Evolutionary conservation across 768 basidiomycete genomes (phyloP), one percentile per base, ranked within the genome.

Genomic region (Amanita subjunquillea): DNA sequence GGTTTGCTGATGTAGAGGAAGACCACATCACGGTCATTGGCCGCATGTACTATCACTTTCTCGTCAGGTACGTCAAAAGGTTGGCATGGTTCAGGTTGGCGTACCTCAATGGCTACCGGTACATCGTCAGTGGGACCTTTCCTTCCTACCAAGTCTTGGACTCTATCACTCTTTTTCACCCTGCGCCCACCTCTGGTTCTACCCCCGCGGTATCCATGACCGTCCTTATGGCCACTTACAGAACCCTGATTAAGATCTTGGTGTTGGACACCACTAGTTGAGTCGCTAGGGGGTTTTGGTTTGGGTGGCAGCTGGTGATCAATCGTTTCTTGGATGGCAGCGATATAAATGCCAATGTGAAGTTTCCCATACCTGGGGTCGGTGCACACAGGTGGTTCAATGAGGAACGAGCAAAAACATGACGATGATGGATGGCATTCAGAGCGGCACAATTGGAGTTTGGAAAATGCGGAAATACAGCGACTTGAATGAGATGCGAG

Each of bases 281-380:
- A 29, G 7, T 29, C 29, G 48, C 43, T 44, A 54, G 55, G 48
- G 49, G 17, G 34, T 20, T 48, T 48, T 37, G 34, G 15, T 38
- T 51, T 13, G 15, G 22, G 25, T n/a, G 46, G 57, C 41, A 32
- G 40, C 53, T 48, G 40, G 15, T 56, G 56, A 46, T 60, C 56
- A 36, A 62, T 55, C 29, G 40, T 40, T 41, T 60, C 59, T 53
- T 59, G 53, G 51, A 62, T 54, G 5, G 58, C 58, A 36, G 61
- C 53, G 13, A 60, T 41, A 36, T 59, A 58, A 2, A 60, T 54
- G 9, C 58, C 56, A 37, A 62, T 50, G 7, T 60, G 59, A 39
- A 59, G 56, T 59, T 60, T 60, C n/a, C 57, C 54, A 50, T 60
- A 61, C 17, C 17, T 17, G 17, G 17, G 17, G 17, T 17, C 17